Evolutionary conservation across 2,329 filamentous ascomycete species (phyloP).

Genomic region (Trichoderma asperellum): DNA sequence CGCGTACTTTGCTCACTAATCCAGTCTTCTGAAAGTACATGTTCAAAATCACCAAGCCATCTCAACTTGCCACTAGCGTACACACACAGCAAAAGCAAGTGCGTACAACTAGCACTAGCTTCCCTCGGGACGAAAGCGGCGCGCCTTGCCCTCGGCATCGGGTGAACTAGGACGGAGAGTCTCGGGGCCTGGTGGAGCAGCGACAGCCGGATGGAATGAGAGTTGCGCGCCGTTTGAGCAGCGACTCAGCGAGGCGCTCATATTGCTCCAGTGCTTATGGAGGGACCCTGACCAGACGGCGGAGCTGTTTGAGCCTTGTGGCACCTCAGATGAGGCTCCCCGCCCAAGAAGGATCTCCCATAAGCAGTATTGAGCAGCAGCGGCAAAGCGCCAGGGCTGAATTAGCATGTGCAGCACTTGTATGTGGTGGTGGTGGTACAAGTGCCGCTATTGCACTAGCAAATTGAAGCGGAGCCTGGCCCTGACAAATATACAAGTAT

Average conservation of each 20-base stretch:
- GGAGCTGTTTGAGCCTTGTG: constrained; percentile 21
- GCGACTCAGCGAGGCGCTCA: constrained; percentile 6
- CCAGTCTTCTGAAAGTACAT: not conserved
- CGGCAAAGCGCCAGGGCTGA: not conserved
- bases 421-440: not conserved
- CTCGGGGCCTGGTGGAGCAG: constrained; percentile 2
- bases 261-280: not conserved
- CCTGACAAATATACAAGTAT: constrained; percentile 16
- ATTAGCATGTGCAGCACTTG: not conserved
- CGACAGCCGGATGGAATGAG: constrained; percentile 11
- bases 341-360: constrained; percentile 1
- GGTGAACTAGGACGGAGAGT: constrained; percentile 9
- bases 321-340: not conserved
- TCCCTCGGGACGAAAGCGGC: constrained; percentile 18
- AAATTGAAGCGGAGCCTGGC: not conserved
- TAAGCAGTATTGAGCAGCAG: constrained; percentile 8
- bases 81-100: not conserved
- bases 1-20: not conserved
- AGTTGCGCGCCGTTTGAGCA: constrained; percentile 17
- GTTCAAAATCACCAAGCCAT: not conserved
- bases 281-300: not conserved
- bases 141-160: constrained; percentile 20
- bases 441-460: not conserved
- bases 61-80: not conserved
- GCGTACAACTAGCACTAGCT: constrained; percentile 10